Evolutionary conservation across 2,329 filamentous ascomycete species (phyloP), one percentile per base, ranked within the genome.

Genomic region (Annulohypoxylon truncatum): DNA sequence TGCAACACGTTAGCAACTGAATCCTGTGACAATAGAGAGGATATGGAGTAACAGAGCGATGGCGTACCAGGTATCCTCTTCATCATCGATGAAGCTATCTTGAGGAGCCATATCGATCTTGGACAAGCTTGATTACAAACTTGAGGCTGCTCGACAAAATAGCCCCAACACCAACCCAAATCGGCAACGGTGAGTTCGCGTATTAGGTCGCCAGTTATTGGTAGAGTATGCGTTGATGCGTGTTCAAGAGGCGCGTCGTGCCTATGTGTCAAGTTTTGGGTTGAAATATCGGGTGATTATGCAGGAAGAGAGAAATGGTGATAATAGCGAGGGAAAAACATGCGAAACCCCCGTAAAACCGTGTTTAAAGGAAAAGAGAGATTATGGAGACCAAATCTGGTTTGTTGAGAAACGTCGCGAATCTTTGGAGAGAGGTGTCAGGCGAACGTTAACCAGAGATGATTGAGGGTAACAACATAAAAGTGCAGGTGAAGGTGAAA

Each of bases 31-130:
- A 20, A 20, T 33, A 42, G 56, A 20, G 18, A 67, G 44, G 55
- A 64, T 66, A 52, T 54, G 15, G 42, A 20, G 28, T 29, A n/a
- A 51, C 42, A 52, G 53, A 70, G 55, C 55, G 28, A 64, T 44
- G 47, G 75, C 85, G 73, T 83, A 91, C 89, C 89, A 91, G 70
- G 84, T 86, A 74, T 91, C 89, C 74, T 91, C 89, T 76, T 91
- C 89, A 75, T 92, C 89, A 71, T 91, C 89, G 78, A 92, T 87
- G 78, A 90, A 91, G 72, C 84, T 87, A 77, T 92, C 89, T 82
- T 91, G 87, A 61, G 88, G 88, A 60, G 88, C 87, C 89, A 91
- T 91, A 67, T 70, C 81, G 77, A 67, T 61, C 55, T 61, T 31
- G 38, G 31, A 63, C 56, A 58, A 67, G 60, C 29, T 48, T 42